These are phyloP conservation scores for Silene conica DNA, from an alignment of 148 eudicot genomes.

Conservation along the genomic window DNA sequence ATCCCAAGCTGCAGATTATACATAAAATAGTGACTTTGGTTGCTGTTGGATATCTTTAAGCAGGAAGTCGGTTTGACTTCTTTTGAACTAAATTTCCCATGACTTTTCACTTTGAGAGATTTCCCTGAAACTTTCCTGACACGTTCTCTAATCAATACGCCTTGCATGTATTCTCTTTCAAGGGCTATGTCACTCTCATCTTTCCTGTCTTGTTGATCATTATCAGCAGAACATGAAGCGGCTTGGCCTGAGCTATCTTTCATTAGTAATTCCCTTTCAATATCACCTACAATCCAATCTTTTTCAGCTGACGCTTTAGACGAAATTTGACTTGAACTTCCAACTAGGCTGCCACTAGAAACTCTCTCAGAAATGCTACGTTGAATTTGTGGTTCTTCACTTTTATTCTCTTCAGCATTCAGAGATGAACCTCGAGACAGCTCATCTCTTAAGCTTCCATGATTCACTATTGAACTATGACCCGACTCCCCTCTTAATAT, in stretches of 20 bases:
- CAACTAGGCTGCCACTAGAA: constrained; percentile 28
- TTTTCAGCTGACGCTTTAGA: constrained; percentile 39
- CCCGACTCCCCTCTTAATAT: constrained; percentile 30
- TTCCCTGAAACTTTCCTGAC: constrained; percentile 31
- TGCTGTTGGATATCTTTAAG: constrained; percentile 43
- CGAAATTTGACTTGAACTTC: constrained; percentile 44
- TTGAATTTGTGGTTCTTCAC: constrained; percentile 32
- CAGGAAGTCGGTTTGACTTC: constrained; percentile 53
- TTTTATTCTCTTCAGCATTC: constrained; percentile 29
- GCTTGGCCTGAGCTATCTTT: constrained; percentile 35
- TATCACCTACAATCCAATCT: constrained; percentile 37
- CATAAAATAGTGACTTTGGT: constrained; percentile 70
- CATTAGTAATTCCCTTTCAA: constrained; percentile 34
- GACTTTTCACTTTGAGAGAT: constrained; percentile 39
- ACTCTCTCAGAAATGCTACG: constrained; percentile 56
- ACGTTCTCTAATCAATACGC: constrained; percentile 72
- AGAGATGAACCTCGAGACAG: constrained; percentile 38
- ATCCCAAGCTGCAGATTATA: constrained; percentile 93
- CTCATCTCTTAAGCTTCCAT: constrained; percentile 32
- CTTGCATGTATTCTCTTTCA: constrained; percentile 96
- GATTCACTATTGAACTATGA: constrained; percentile 27
- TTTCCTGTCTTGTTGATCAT: constrained; percentile 34
- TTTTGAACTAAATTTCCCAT: constrained; percentile 39
- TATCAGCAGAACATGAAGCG: constrained; percentile 30
- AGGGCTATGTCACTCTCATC: constrained; percentile 41